Evolutionary conservation across 495 filamentous ascomycete genomes (phyloP).

Genomic region (Aspergillus carlsbadensis): DNA sequence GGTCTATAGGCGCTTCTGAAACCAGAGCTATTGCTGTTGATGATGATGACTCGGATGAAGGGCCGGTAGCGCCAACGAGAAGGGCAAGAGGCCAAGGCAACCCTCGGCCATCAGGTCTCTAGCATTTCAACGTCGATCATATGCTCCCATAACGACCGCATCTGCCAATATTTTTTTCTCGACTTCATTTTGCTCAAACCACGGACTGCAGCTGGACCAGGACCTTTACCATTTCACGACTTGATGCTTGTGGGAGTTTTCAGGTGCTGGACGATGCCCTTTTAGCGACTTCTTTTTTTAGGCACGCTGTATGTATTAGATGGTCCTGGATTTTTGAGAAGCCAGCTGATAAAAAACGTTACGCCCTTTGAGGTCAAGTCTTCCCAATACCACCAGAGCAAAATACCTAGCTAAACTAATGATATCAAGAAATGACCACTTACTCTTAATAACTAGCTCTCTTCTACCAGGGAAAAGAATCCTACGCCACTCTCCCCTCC

Average conservation of each 20-base stretch:
- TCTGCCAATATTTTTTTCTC: background rate
- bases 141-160: background rate
- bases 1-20: constrained; percentile 17
- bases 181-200: background rate
- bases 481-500: background rate
- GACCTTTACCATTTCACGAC: constrained; percentile 1
- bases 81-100: constrained; percentile 21
- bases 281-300: constrained; percentile 4
- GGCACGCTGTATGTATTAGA: background rate
- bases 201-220: background rate
- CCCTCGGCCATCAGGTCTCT: constrained; percentile 1
- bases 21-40: constrained; percentile 26
- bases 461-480: background rate
- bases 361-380: background rate
- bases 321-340: constrained; percentile 1
- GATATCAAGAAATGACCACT: background rate
- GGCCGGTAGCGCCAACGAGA: constrained; percentile 29
- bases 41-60: constrained; percentile 38
- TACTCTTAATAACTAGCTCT: background rate
- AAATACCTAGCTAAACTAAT: background rate
- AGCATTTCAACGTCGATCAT: background rate
- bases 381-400: too few species aligned
- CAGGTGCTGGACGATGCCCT: background rate
- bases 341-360: background rate
- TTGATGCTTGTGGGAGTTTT: constrained; percentile 11